Evolutionary conservation across 148 eudicot genomes (phyloP).

Genomic region (Vaccinium macrocarpon): DNA sequence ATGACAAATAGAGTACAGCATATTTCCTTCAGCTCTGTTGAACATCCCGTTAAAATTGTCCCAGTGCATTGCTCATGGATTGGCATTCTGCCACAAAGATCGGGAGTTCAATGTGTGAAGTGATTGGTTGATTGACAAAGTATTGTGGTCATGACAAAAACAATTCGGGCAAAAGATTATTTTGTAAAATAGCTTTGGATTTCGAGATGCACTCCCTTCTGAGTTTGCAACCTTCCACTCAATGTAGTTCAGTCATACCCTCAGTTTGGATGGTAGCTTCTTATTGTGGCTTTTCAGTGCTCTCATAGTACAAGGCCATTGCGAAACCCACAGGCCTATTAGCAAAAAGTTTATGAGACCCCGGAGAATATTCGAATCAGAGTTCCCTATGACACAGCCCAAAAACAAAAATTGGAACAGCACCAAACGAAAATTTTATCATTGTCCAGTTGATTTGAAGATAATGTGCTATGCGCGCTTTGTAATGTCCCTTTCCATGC

Average conservation of each 20-base stretch:
- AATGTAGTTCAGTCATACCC: background rate
- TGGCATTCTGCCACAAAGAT: background rate
- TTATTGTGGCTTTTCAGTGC: background rate
- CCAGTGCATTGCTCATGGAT: background rate
- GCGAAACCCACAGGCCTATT: background rate
- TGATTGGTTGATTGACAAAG: no score
- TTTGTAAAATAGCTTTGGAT: background rate
- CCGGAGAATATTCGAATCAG: background rate
- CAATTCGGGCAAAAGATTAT: background rate
- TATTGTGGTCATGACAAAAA: background rate
- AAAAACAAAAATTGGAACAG: background rate
- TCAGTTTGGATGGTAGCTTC: background rate
- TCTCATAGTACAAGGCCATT: background rate
- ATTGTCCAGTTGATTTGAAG: no score
- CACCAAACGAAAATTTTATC: no score
- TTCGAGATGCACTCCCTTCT: background rate
- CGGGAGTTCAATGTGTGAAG: background rate
- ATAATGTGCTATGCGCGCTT: no score
- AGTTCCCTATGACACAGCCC: slow-evolving; percentile 4
- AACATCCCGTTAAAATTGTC: background rate
- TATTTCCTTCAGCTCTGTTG: background rate
- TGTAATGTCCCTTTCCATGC: no score
- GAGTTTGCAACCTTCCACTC: background rate
- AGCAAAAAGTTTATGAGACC: background rate
- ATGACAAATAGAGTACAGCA: slow-evolving; percentile 2